Evolutionary conservation across 2,329 filamentous ascomycete genomes (phyloP).

Genomic region (Lachnellula willkommii): DNA sequence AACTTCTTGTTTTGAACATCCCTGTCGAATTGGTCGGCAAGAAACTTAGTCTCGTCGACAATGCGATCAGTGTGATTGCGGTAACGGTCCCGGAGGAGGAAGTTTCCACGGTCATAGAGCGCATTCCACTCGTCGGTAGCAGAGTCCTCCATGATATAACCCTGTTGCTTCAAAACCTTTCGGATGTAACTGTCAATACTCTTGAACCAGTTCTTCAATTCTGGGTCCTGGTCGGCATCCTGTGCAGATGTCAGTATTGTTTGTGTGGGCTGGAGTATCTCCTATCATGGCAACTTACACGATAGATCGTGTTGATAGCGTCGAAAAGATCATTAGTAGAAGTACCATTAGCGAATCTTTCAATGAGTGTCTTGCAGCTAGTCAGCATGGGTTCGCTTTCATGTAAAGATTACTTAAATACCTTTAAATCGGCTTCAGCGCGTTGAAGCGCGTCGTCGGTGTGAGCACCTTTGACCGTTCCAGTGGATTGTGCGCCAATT

Average conservation of each 20-base stretch:
- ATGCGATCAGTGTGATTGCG: conserved; percentile 78
- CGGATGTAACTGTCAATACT: conserved; percentile 71
- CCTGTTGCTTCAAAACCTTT: conserved; percentile 79
- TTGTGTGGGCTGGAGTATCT: not conserved
- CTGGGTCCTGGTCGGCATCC: conserved; percentile 79
- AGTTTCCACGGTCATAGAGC: conserved; percentile 79
- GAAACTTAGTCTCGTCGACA: conserved; percentile 83
- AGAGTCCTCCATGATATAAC: conserved; percentile 78
- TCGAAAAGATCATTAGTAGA: conserved; percentile 82
- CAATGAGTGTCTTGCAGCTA: conserved; percentile 66
- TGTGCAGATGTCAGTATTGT: not conserved
- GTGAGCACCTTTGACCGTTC: conserved; percentile 68
- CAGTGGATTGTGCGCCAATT: conserved; percentile 57
- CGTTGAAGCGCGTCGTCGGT: conserved; percentile 56
- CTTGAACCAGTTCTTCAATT: conserved; percentile 88
- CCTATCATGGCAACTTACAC: conserved; percentile 16
- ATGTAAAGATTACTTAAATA: conserved; percentile 1
- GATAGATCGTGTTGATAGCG: conserved; percentile 79
- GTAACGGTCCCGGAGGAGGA: conserved; percentile 85
- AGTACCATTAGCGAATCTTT: conserved; percentile 93
- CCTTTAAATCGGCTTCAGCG: conserved; percentile 72
- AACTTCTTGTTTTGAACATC: conserved; percentile 85
- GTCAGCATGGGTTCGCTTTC: conserved; percentile 8
- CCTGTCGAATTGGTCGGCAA: conserved; percentile 82
- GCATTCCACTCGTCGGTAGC: conserved; percentile 77